These are phyloP conservation scores for Penicillium hesseltinei DNA, from an alignment of 2,329 filamentous ascomycete genomes.

Conservation along the genomic window DNA sequence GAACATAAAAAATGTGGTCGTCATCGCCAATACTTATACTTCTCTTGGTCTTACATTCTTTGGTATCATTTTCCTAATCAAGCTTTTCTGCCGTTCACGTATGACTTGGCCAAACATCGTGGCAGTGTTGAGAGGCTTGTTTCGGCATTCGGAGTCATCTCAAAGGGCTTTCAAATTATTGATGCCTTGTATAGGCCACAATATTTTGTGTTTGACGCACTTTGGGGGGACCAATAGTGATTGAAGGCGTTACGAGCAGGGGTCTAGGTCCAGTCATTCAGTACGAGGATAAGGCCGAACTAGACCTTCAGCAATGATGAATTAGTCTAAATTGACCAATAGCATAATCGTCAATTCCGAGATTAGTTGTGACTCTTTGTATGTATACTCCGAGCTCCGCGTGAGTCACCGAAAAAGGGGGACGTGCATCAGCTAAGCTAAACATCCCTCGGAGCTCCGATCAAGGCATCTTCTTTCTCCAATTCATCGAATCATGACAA, in stretches of 20 bases:
- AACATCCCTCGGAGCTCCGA: neutral
- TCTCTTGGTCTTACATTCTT: neutral
- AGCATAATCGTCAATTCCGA: neutral
- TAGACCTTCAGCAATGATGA: neutral
- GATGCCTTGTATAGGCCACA: constrained; percentile 3
- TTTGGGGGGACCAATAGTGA: neutral
- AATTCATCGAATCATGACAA: constrained; percentile 41
- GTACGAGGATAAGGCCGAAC: neutral
- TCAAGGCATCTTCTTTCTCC: neutral
- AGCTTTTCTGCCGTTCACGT: neutral
- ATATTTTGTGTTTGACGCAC: neutral
- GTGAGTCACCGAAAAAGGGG: constrained; percentile 4
- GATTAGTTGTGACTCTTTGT: neutral
- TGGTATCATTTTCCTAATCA: neutral
- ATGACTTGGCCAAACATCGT: neutral
- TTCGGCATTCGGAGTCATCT: neutral
- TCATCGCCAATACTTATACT: neutral
- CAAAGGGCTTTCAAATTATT: neutral
- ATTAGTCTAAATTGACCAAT: neutral
- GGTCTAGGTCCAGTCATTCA: neutral
- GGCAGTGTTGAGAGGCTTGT: neutral
- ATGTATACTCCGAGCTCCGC: neutral
- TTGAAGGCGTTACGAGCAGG: neutral
- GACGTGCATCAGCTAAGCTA: neutral
- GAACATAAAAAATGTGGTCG: neutral